Conservation (phyloP, 176 grass and related monocot species). For the Chrysopogon serrulatus region DNA sequence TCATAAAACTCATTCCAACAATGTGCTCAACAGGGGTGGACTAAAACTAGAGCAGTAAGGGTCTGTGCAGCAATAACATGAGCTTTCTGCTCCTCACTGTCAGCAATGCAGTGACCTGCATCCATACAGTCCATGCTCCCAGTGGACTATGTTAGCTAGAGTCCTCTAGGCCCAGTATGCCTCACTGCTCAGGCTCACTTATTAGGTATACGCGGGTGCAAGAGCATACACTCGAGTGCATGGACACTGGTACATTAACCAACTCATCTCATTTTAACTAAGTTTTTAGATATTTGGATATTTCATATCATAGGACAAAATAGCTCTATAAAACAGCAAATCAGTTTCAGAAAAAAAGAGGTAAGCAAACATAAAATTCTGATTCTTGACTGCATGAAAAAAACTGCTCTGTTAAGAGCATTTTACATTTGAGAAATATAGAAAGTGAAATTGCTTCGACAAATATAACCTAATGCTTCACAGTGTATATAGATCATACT, state of each 20-base stretch:
- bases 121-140: background rate
- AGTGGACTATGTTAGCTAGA: background rate
- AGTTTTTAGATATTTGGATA: background rate
- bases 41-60: background rate
- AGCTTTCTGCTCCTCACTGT: background rate
- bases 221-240: background rate
- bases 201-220: background rate
- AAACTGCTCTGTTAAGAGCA: background rate
- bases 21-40: background rate
- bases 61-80: background rate
- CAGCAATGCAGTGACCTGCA: background rate
- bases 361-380: background rate
- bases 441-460: background rate
- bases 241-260: background rate
- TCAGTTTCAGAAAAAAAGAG: background rate
- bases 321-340: background rate
- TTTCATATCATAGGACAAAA: background rate
- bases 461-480: slow-evolving; percentile 5
- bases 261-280: background rate
- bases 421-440: background rate
- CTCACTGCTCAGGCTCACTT: background rate
- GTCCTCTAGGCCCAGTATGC: background rate
- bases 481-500: background rate
- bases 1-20: background rate
- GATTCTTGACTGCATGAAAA: background rate